These are phyloP conservation scores for Ustilago vetiveriae DNA, from an alignment of 1,284 basidiomycete genomes.

Conservation along the genomic window DNA sequence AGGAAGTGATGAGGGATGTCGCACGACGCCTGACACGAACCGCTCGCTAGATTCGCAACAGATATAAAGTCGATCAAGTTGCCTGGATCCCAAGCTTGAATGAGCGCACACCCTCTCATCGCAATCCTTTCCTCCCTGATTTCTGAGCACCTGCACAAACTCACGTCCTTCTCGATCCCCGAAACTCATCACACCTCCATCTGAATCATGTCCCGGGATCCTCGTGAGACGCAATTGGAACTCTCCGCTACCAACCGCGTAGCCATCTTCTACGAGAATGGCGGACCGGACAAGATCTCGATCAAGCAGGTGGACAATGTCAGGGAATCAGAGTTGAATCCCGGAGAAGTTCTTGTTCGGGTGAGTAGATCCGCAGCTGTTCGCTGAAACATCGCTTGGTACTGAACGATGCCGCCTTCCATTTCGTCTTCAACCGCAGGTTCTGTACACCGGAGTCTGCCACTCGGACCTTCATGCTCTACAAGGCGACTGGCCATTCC, in stretches of 20 bases:
- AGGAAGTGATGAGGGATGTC: no score
- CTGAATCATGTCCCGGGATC: constrained; percentile 27
- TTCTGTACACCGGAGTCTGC: constrained; percentile 46
- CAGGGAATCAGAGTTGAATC: constrained; percentile 71
- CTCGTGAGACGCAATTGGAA: constrained; percentile 33
- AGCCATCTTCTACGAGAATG: constrained; percentile 50
- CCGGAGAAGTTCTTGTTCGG: constrained; percentile 82
- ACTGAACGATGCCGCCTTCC: no score
- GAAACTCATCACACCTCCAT: background rate
- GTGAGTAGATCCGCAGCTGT: constrained; percentile 69
- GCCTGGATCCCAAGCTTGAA: no score
- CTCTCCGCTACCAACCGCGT: constrained; percentile 33
- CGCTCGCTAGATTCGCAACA: no score
- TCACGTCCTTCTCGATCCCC: background rate
- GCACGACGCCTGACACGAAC: no score
- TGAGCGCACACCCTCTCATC: no score
- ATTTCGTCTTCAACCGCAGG: no score
- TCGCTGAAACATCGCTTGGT: no score
- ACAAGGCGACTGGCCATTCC: constrained; percentile 63
- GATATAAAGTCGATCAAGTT: no score
- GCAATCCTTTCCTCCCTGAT: no score
- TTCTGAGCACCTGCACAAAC: no score
- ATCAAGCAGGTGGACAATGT: constrained; percentile 27
- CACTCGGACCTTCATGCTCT: constrained; percentile 52
- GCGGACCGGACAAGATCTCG: constrained; percentile 42